Base-by-base conservation (phyloP, 371 early-diverging fungal species). In the Haplosporangium sp. region DNA sequence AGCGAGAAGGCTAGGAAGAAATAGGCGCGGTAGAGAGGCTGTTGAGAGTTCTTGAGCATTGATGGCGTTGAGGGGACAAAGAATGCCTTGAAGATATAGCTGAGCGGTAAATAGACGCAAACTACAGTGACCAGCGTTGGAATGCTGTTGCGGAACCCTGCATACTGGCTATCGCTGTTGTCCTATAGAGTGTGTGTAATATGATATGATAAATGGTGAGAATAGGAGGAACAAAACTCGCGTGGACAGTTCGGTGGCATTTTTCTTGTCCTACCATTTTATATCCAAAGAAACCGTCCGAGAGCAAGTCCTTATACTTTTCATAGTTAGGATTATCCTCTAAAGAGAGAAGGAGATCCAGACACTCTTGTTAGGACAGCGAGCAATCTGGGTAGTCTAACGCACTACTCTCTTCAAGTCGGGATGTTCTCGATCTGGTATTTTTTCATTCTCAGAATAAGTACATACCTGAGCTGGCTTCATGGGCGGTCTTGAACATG, bases 91-190 rank as follows among this genome's bases (percentile, higher is more conserved):
- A 84, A 85, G 38, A 84, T 62, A 66, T 86, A 83, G 53, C 86
- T 86, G 37, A 87, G 64, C 10, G 72, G 56, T 4, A 90, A 66
- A 62, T 90, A 87, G 2, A 81, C 57, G 10, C 85, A 16, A 45
- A 88, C 83, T 7, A 91, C 88, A 5, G 81, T 68, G 5, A 85
- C 55, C 5, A 96, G 86, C 18, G 84, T 67, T 5, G 89, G 90
- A 63, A 95, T 67, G 81, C 94, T 87, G 66, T 90, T 84, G 8
- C 98, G 86, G 69, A 98, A 96, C 23, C 84, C 83, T 10, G 86
- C 74, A 80, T 93, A 96, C 74, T 98, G 98, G 1, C 83, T 83
- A 79, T 98, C 98, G 56, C 92, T 92, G 75, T 95, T 91, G 75
- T 97, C 98, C 83, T 86, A 69, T n/a, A 14, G 20, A 9, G n/a